These are phyloP conservation scores for maize (Zea mays) DNA, from an alignment of 176 grass and related monocot species.

Conservation along the genomic window DNA sequence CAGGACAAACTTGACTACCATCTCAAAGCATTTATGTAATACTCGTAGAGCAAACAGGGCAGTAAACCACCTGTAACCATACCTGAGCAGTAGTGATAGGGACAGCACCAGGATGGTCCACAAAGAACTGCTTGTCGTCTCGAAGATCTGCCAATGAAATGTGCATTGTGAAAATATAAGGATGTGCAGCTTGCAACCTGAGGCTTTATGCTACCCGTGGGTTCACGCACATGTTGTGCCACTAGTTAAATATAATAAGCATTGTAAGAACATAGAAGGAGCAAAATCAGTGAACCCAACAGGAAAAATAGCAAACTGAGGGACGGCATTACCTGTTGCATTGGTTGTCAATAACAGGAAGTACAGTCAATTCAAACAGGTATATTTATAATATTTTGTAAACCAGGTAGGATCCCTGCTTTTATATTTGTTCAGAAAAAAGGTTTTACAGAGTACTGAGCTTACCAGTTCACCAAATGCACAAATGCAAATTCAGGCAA, in stretches of 20 bases:
- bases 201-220: background rate
- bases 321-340: background rate
- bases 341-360: background rate
- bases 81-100: slow-evolving; percentile 79
- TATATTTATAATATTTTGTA: background rate
- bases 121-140: slow-evolving; percentile 76
- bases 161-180: slow-evolving; percentile 30
- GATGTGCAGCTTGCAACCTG: background rate
- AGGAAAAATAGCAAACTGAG: background rate
- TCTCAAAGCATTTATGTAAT: background rate
- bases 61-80: slow-evolving; percentile 14
- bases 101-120: slow-evolving; percentile 72
- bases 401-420: background rate
- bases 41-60: background rate
- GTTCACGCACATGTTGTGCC: background rate
- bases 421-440: background rate
- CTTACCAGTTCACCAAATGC: background rate
- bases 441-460: background rate
- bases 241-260: background rate
- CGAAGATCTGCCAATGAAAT: slow-evolving; percentile 61
- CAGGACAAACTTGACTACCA: background rate
- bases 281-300: background rate
- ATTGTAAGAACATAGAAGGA: background rate
- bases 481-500: background rate
- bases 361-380: background rate